These are phyloP conservation scores for Mucor piriformis DNA, from an alignment of 371 early-diverging fungal genomes.

Conservation along the genomic window DNA sequence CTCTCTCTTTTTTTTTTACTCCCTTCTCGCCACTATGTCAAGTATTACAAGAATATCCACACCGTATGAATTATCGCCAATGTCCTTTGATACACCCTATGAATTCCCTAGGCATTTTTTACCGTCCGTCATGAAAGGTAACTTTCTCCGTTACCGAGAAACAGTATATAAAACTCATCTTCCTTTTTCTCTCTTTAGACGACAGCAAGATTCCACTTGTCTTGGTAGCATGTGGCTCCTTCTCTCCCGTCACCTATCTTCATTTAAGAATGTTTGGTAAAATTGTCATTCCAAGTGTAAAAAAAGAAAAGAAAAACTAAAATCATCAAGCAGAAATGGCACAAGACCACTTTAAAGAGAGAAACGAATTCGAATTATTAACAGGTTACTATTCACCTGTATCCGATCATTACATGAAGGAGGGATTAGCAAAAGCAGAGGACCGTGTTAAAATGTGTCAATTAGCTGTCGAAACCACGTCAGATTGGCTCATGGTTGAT, in stretches of 20 bases:
- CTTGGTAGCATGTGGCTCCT: conserved; percentile 97
- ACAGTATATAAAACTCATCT: too few relatives aligned
- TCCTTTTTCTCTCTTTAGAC: conserved; percentile 52
- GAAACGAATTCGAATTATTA: conserved; percentile 80
- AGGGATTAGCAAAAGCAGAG: conserved; percentile 81
- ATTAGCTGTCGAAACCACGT: conserved; percentile 79
- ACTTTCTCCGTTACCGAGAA: too few relatives aligned
- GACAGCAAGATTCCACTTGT: conserved; percentile 85
- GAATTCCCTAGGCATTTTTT: conserved; percentile 29
- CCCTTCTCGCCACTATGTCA: not conserved
- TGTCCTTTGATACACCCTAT: conserved; percentile 28
- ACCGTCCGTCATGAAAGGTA: conserved; percentile 36
- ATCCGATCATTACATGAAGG: conserved; percentile 89
- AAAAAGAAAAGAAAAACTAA: too few relatives aligned
- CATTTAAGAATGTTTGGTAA: conserved; percentile 98
- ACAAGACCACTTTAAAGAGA: conserved; percentile 78
- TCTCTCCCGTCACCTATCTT: conserved; percentile 95
- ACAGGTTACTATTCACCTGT: conserved; percentile 98
- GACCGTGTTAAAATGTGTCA: conserved; percentile 96
- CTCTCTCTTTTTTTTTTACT: conserved; percentile 4
- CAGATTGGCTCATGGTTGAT: conserved; percentile 96
- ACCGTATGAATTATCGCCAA: conserved; percentile 26
- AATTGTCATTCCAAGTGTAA: not conserved
- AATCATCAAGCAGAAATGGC: conserved; percentile 98
- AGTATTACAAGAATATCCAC: conserved; percentile 20